Conservation (phyloP, 768 basidiomycete species). For the Hydnomerulius pinastri region DNA sequence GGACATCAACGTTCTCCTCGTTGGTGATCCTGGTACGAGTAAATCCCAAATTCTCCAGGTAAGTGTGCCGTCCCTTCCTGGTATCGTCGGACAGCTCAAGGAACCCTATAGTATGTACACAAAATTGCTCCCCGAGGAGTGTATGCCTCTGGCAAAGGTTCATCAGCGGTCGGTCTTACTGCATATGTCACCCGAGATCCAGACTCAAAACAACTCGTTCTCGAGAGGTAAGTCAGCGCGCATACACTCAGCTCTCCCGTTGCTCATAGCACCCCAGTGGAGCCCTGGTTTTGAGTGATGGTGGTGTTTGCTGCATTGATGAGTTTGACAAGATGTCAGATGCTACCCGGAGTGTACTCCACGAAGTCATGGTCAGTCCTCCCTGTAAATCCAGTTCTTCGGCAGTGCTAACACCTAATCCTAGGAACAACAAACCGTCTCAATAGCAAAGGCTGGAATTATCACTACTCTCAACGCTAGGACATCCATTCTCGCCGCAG, state of each 20-base stretch:
- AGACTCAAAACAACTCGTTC: conserved; percentile 95
- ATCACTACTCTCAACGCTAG: conserved; percentile 97
- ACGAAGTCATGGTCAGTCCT: conserved; percentile 90
- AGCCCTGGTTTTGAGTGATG: conserved; percentile 91
- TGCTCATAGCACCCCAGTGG: conserved; percentile 52
- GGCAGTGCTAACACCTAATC: conserved; percentile 1
- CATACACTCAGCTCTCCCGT: background rate
- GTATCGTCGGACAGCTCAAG: background rate
- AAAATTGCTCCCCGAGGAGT: conserved; percentile 98
- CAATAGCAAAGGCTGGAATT: conserved; percentile 98
- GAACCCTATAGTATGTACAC: conserved; percentile 82
- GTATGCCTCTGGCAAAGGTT: conserved; percentile 97
- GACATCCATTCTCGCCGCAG: conserved; percentile 97
- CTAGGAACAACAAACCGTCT: conserved; percentile 99
- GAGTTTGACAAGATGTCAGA: conserved; percentile 99
- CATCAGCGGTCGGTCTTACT: conserved; percentile 97
- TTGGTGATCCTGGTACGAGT: conserved; percentile 96
- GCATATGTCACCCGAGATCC: conserved; percentile 98
- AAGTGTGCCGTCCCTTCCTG: conserved; percentile 17
- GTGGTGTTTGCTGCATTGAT: conserved; percentile 97
- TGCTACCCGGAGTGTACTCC: conserved; percentile 93
- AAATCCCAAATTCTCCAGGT: conserved; percentile 96
- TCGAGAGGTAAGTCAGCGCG: conserved; percentile 73
- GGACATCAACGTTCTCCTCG: conserved; percentile 95
- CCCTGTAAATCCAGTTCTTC: background rate